Conservation (phyloP, 2,329 filamentous ascomycete species). For the Botrytis elliptica region DNA sequence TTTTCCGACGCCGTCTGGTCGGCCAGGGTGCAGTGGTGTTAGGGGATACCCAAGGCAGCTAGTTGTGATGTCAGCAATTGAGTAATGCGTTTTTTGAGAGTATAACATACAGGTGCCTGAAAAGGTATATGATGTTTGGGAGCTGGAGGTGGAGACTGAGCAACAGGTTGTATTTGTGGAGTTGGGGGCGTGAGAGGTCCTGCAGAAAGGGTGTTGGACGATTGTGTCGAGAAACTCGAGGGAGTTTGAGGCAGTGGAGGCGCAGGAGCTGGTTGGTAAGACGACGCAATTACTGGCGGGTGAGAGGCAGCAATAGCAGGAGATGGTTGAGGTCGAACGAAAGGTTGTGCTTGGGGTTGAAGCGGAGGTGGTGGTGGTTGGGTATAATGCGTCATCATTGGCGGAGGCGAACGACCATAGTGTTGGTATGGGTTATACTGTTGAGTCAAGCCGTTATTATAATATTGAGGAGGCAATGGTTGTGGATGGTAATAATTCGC, state of each 20-base stretch:
- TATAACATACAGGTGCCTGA: slow-evolving; percentile 50
- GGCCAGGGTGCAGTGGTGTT: slow-evolving; percentile 53
- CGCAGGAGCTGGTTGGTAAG: slow-evolving; percentile 50
- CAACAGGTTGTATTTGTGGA: slow-evolving; percentile 39
- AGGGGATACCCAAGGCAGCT: slow-evolving; percentile 59
- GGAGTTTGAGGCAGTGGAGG: slow-evolving; percentile 44
- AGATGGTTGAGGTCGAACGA: slow-evolving; percentile 51
- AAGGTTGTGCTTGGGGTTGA: slow-evolving; percentile 37
- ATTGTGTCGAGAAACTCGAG: slow-evolving; percentile 38
- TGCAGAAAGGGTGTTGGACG: slow-evolving; percentile 33
- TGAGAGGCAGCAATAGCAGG: slow-evolving; percentile 56
- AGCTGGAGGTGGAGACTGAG: slow-evolving; percentile 32
- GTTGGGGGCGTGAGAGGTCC: slow-evolving; percentile 48
- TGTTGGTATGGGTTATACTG: slow-evolving; percentile 45
- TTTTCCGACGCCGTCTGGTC: slow-evolving; percentile 42
- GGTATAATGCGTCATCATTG: slow-evolving; percentile 53
- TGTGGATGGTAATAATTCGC: slow-evolving; percentile 50
- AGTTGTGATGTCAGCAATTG: slow-evolving; percentile 33
- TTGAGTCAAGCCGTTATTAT: slow-evolving; percentile 49
- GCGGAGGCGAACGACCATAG: slow-evolving; percentile 51
- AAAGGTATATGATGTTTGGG: slow-evolving; percentile 41
- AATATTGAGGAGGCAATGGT: slow-evolving; percentile 60
- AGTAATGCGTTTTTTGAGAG: slow-evolving; percentile 8
- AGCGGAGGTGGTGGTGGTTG: slow-evolving; percentile 42
- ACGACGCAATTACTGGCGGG: slow-evolving; percentile 44